These are phyloP conservation scores for Parietaria judaica DNA, from an alignment of 306 rosid genomes.

Conservation along the genomic window DNA sequence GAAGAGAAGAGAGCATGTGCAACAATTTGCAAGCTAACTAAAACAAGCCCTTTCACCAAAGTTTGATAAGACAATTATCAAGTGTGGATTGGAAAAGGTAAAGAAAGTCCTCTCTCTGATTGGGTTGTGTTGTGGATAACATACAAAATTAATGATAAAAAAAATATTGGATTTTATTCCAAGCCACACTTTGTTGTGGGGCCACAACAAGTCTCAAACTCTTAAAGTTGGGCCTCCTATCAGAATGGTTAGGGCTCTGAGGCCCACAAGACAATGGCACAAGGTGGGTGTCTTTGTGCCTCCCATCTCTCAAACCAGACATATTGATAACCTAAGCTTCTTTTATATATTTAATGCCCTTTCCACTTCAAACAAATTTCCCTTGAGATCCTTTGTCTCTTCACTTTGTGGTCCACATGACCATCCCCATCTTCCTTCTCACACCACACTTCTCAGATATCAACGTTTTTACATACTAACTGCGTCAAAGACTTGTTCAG, in stretches of 20 bases:
- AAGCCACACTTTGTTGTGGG: slow-evolving; percentile 20
- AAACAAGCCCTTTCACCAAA: background rate
- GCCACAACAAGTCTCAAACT: slow-evolving; percentile 1
- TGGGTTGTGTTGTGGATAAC: background rate
- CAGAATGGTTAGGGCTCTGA: slow-evolving; percentile 23
- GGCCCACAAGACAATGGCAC: slow-evolving; percentile 39
- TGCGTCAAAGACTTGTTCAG: too few species aligned
- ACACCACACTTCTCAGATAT: slow-evolving; percentile 8
- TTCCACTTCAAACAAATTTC: background rate
- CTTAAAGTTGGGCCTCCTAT: slow-evolving; percentile 1
- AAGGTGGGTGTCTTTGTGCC: slow-evolving; percentile 40
- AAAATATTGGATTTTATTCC: slow-evolving; percentile 8
- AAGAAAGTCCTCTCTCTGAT: background rate
- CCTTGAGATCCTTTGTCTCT: background rate
- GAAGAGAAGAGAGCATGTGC: background rate
- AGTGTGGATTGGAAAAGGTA: background rate
- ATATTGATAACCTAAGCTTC: slow-evolving; percentile 21
- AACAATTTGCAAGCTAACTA: background rate
- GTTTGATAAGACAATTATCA: slow-evolving; percentile 5
- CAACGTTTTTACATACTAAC: background rate
- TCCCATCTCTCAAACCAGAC: slow-evolving; percentile 38
- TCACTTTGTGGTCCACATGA: slow-evolving; percentile 11
- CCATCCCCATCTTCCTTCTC: slow-evolving; percentile 1
- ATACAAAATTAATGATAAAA: background rate
- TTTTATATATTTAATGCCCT: background rate